Evolutionary conservation across 805 yeast genomes (phyloP).

Genomic region (Ogataea ganodermae): DNA sequence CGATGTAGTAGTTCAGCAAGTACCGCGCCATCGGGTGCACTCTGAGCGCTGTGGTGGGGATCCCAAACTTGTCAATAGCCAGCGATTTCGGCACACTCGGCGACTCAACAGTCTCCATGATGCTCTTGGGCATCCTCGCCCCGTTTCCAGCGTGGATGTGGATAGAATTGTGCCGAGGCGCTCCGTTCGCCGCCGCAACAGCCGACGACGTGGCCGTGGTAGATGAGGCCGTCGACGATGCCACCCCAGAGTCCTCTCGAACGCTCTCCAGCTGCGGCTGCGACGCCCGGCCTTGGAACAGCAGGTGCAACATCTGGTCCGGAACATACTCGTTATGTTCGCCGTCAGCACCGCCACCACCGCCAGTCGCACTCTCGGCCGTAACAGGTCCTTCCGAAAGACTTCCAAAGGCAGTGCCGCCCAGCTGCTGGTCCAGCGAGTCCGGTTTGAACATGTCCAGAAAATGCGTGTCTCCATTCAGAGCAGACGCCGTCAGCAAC

Average conservation of each 20-base stretch:
- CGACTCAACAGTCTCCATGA: constrained; percentile 53
- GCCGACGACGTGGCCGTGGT: not conserved
- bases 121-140: constrained; percentile 51
- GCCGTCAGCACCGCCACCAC: constrained; percentile 2
- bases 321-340: constrained; percentile 33
- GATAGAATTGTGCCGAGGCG: constrained; percentile 30
- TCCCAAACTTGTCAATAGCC: constrained; percentile 38
- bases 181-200: not conserved
- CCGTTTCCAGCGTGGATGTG: constrained; percentile 35
- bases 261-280: constrained; percentile 6
- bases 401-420: not conserved
- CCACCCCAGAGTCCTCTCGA: not conserved
- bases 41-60: constrained; percentile 63
- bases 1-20: constrained; percentile 67
- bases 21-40: constrained; percentile 73
- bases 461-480: constrained; percentile 59
- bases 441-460: constrained; percentile 50
- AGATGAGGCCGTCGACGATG: not conserved
- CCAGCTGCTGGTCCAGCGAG: constrained; percentile 18
- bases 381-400: not conserved
- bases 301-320: constrained; percentile 51
- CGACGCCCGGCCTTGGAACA: constrained; percentile 48
- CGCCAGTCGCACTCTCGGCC: not conserved
- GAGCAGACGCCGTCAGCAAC: constrained; percentile 69
- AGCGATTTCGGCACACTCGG: constrained; percentile 47